phyloP scores from a whole-genome alignment of 148 eudicot genomes.

The Vaccinium darrowii region DNA sequence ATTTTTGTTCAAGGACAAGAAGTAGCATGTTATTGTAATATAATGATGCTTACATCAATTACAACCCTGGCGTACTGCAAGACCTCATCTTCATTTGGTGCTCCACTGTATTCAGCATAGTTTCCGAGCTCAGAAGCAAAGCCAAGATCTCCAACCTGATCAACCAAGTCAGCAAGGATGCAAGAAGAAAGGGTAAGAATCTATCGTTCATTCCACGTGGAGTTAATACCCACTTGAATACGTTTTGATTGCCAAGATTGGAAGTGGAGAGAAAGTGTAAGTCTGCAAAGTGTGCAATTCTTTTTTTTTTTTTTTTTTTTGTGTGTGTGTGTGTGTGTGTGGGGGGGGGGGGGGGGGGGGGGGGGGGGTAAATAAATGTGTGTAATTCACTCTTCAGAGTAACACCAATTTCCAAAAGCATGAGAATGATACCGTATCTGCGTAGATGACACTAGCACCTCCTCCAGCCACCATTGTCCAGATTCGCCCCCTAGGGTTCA shows the following conservation, averaged over 20 bases:
- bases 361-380: neutral
- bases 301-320: no score
- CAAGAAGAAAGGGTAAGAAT: constrained; percentile 1
- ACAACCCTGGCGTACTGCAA: constrained; percentile 74
- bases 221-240: neutral
- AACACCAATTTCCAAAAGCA: neutral
- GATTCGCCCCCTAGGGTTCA: constrained; percentile 72
- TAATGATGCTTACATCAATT: constrained; percentile 52
- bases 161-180: constrained; percentile 4
- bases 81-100: constrained; percentile 81
- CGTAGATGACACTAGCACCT: constrained; percentile 80
- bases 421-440: constrained; percentile 53
- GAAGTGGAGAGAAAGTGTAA: neutral
- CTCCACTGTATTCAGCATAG: constrained; percentile 78
- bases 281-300: neutral
- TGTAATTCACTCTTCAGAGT: neutral
- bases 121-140: constrained; percentile 74
- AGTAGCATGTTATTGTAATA: neutral
- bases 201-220: neutral
- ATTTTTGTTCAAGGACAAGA: neutral
- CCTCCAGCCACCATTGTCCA: constrained; percentile 91
- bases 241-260: neutral
- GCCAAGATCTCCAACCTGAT: constrained; percentile 75
- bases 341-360: no score
- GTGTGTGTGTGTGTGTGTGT: no score